phyloP scores from a whole-genome alignment of 768 basidiomycete genomes.

The Filobasidium floriforme region DNA sequence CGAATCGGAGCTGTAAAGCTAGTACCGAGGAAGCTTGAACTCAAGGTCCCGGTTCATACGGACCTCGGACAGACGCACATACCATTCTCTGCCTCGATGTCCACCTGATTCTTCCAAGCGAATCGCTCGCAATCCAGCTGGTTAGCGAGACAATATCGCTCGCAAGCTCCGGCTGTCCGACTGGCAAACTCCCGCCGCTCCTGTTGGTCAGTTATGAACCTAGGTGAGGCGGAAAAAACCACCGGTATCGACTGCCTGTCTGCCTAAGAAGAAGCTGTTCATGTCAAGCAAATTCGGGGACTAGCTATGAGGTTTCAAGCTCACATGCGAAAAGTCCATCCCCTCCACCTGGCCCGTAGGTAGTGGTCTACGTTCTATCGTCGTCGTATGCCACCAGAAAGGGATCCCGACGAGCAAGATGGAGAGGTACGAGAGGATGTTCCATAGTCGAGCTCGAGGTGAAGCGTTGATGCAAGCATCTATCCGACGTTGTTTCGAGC shows the following conservation, averaged over 20 bases:
- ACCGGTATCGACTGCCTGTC: neutral
- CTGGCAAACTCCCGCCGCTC: too few relatives aligned
- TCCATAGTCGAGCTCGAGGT: slow-evolving; percentile 23
- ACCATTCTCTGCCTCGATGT: too few relatives aligned
- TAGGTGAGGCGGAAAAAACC: neutral
- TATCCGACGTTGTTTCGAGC: neutral
- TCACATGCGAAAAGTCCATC: slow-evolving; percentile 36
- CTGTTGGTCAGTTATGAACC: too few relatives aligned
- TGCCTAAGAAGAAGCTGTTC: neutral
- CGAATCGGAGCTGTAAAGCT: too few relatives aligned
- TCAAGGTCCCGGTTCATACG: too few relatives aligned
- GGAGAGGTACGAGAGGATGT: slow-evolving; percentile 64
- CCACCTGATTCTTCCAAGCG: too few relatives aligned
- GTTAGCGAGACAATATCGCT: too few relatives aligned
- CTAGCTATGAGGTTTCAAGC: neutral
- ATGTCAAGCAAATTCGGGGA: neutral
- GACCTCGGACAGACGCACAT: too few relatives aligned
- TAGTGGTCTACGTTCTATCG: slow-evolving; percentile 71
- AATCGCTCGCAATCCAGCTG: too few relatives aligned
- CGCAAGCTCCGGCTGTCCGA: too few relatives aligned
- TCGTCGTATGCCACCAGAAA: slow-evolving; percentile 89
- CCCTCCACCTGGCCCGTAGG: slow-evolving; percentile 58
- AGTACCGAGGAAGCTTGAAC: too few relatives aligned
- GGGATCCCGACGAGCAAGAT: slow-evolving; percentile 71
- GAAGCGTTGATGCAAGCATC: slow-evolving; percentile 32